Conservation (phyloP, 75 land plant genomes). For the Sequoiadendron giganteum region DNA sequence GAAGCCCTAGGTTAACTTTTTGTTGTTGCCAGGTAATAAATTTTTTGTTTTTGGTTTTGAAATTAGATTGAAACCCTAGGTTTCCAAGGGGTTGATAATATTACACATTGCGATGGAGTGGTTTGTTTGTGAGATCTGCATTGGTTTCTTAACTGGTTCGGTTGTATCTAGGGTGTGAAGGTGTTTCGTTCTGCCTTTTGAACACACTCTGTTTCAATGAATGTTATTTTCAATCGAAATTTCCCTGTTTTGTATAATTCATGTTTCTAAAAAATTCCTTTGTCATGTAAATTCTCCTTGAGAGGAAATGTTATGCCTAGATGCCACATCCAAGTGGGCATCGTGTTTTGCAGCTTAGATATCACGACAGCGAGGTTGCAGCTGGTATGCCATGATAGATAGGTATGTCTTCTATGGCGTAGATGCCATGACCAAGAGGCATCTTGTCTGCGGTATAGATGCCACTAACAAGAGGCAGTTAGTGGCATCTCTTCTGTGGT, state of each 20-base stretch:
- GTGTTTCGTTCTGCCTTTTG: background rate
- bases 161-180: background rate
- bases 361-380: too few relatives aligned
- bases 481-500: background rate
- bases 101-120: background rate
- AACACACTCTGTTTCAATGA: background rate
- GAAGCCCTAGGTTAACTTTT: background rate
- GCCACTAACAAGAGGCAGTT: background rate
- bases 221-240: background rate
- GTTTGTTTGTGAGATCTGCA: background rate
- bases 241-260: too few relatives aligned
- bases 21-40: background rate
- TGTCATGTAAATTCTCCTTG: background rate
- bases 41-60: too few relatives aligned
- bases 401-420: background rate
- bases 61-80: background rate
- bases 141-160: background rate
- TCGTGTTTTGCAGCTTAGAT: too few relatives aligned
- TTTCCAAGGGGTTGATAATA: background rate
- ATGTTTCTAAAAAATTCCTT: background rate
- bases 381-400: background rate
- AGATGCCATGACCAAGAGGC: background rate
- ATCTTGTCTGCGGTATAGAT: background rate
- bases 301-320: background rate
- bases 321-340: background rate